Percentiles rank a stretch among this genome's conserved stretches.
Conservation (phyloP, 345 rosid genomes). For the Moricandia arvensis region DNA sequence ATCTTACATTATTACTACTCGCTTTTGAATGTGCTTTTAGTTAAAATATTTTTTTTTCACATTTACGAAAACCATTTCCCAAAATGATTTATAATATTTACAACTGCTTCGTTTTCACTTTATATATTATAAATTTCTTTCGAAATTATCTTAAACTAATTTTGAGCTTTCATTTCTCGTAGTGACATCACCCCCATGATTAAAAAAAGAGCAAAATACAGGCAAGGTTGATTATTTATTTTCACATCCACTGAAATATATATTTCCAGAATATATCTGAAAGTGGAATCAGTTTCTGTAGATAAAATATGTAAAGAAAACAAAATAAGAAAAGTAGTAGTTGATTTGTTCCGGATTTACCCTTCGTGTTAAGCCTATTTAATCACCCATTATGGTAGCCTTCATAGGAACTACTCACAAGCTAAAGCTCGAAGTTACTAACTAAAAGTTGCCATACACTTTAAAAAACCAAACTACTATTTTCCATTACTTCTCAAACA, state of each 20-base stretch:
- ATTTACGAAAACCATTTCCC: not conserved
- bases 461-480: not conserved
- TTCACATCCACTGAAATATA: not conserved
- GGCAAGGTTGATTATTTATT: not conserved
- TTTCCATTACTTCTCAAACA: constrained; percentile 31
- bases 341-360: constrained; percentile 20
- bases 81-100: not conserved
- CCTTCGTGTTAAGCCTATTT: constrained; percentile 24
- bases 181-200: not conserved
- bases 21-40: constrained; percentile 1
- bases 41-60: not conserved
- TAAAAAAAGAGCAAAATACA: not conserved
- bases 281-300: no score
- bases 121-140: no score
- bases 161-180: not conserved
- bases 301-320: no score
- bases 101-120: not conserved
- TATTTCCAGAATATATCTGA: no score
- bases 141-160: no score
- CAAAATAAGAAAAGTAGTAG: no score
- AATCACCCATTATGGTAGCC: constrained; percentile 11
- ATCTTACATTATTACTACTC: not conserved
- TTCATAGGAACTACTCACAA: constrained; percentile 10
- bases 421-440: constrained; percentile 9
- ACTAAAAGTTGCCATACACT: not conserved